Conservation (phyloP, 2,329 filamentous ascomycete species). For the Cercospora brassicicola region DNA sequence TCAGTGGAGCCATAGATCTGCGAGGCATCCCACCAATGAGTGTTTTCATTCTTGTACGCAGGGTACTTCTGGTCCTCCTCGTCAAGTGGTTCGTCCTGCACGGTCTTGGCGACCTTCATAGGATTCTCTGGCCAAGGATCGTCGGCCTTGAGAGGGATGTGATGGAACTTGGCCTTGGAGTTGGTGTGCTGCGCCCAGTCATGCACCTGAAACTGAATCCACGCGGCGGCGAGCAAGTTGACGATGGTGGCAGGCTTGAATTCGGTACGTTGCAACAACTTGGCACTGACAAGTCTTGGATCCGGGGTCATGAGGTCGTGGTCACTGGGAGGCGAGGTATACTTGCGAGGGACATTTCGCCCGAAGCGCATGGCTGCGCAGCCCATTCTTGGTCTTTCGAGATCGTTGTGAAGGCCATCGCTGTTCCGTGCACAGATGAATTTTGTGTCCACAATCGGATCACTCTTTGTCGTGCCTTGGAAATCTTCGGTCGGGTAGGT, state of each 20-base stretch:
- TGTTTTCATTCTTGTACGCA: constrained; percentile 48
- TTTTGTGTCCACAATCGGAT: constrained; percentile 37
- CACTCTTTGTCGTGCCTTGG: constrained; percentile 41
- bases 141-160: constrained; percentile 16
- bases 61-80: constrained; percentile 42
- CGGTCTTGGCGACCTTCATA: constrained; percentile 44
- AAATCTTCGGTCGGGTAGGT: constrained; percentile 42
- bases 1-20: constrained; percentile 51
- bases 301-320: constrained; percentile 48
- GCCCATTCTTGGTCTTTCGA: constrained; percentile 48
- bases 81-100: constrained; percentile 41
- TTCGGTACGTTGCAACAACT: constrained; percentile 45
- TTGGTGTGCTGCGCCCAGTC: constrained; percentile 40
- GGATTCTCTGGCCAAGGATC: constrained; percentile 31
- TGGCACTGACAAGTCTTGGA: constrained; percentile 47
- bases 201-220: constrained; percentile 54
- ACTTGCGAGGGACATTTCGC: constrained; percentile 46
- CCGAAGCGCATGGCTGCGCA: constrained; percentile 50
- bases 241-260: constrained; percentile 50
- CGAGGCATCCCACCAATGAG: constrained; percentile 51
- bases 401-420: constrained; percentile 49
- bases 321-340: constrained; percentile 42
- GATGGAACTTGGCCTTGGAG: constrained; percentile 17
- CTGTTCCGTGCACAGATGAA: constrained; percentile 45
- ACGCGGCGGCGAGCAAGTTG: constrained; percentile 51